These are phyloP conservation scores for Umbelopsis sp. DNA, from an alignment of 192 early-diverging fungal species.

Conservation along the genomic window DNA sequence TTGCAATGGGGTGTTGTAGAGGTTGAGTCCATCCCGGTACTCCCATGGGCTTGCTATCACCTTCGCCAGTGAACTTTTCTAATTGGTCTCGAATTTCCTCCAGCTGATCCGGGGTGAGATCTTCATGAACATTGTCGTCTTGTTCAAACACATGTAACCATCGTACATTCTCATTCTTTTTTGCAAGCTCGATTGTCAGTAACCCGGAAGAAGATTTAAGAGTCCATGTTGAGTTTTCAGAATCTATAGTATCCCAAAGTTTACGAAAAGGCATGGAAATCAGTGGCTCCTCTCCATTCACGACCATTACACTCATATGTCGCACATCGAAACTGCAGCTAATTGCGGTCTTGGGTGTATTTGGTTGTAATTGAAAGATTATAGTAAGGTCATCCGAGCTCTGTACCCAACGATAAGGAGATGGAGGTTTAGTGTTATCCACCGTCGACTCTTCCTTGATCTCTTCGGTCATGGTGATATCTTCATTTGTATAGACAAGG, in stretches of 20 bases:
- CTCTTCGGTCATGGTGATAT: constrained; percentile 21
- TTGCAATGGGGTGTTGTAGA: constrained; percentile 33
- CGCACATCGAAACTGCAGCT: constrained; percentile 54
- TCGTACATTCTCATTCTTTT: constrained; percentile 56
- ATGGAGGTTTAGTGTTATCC: neutral
- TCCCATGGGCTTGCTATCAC: constrained; percentile 23
- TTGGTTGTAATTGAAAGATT: constrained; percentile 55
- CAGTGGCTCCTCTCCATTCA: constrained; percentile 10
- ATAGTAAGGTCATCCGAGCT: constrained; percentile 65
- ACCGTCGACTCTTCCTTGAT: constrained; percentile 25
- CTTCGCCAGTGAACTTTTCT: constrained; percentile 61
- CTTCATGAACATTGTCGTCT: constrained; percentile 62
- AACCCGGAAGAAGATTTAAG: constrained; percentile 56
- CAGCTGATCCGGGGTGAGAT: constrained; percentile 60
- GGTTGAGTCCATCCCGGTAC: constrained; percentile 29
- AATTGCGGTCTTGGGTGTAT: constrained; percentile 56
- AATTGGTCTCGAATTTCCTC: constrained; percentile 57
- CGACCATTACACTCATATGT: constrained; percentile 48
- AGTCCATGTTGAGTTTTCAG: constrained; percentile 68
- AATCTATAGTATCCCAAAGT: constrained; percentile 48
- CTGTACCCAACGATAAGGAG: constrained; percentile 72
- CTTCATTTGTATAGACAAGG: constrained; percentile 11
- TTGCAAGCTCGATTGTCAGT: constrained; percentile 64
- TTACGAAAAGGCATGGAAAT: constrained; percentile 31
- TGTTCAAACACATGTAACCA: constrained; percentile 70